Evolutionary conservation across 2,329 filamentous ascomycete species (phyloP).

Genomic region (Ophiocordyceps camponoti-leonardi): DNA sequence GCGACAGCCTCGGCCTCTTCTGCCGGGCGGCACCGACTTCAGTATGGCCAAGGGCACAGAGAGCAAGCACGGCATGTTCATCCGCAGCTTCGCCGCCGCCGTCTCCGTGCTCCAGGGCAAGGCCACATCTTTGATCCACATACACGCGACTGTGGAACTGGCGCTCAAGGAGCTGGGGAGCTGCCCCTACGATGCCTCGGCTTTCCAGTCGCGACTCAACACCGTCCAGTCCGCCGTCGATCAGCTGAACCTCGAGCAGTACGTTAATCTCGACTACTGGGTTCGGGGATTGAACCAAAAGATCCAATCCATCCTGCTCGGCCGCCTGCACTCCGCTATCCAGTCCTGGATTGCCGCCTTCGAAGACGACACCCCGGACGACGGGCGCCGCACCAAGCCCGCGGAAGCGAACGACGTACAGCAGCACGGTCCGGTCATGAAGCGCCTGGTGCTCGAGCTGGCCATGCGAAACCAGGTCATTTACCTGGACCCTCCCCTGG

Average conservation of each 20-base stretch:
- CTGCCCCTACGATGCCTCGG: conserved; percentile 65
- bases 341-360: conserved; percentile 79
- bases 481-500: conserved; percentile 83
- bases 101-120: conserved; percentile 83
- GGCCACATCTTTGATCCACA: conserved; percentile 58
- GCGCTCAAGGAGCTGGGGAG: conserved; percentile 67
- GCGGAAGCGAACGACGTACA: conserved; percentile 27
- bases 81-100: conserved; percentile 77
- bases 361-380: conserved; percentile 39
- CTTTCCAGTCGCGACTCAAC: conserved; percentile 67
- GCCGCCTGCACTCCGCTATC: conserved; percentile 73
- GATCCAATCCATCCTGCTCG: conserved; percentile 63
- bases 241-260: conserved; percentile 90
- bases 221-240: conserved; percentile 84
- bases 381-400: conserved; percentile 33
- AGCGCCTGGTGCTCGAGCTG: conserved; percentile 70
- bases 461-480: conserved; percentile 98
- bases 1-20: conserved; percentile 25
- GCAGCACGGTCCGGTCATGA: conserved; percentile 45
- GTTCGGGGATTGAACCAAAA: conserved; percentile 73
- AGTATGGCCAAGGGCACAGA: conserved; percentile 42
- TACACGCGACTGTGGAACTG: conserved; percentile 67
- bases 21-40: conserved; percentile 21
- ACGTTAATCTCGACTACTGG: conserved; percentile 84
- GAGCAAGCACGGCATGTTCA: conserved; percentile 92